Evolutionary conservation across 164 flowering plant genomes (phyloP), one percentile per base, ranked within the genome.

Genomic region (Kalanchoe fedtschenkoi): DNA sequence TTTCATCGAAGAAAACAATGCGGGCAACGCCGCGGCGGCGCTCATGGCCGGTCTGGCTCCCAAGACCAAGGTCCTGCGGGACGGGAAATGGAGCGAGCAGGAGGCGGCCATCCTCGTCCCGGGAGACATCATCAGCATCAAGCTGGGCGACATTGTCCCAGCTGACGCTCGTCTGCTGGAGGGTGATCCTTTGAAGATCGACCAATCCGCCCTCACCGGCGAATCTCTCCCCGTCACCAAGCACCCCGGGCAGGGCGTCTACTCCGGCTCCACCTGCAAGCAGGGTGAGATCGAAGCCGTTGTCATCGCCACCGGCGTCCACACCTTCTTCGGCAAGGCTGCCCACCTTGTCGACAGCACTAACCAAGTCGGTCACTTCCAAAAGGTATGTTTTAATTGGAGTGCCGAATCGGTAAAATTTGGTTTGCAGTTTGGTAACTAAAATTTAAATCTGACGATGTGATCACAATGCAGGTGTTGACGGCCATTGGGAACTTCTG

Each of bases 21-120:
- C 96, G 2, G 95, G 96, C 15, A 89, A 89, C 37, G 96, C 96
- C 34, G 96, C 96, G 0, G 91, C 93, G 0, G 93, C 96, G 65
- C 69, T 89, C 5, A 89, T 89, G 96, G 96, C 96, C 0, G 83
- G 90, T 67, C 87, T 89, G 62, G 95, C 96, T n/a, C 96, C 91
- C 28, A 87, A 89, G 69, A 78, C 91, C 46, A 89, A 86, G 90
- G 96, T 85, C 17, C 67, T 85, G 70, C 81, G 97, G 69, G 85
- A 83, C 66, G 84, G 87, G 1, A 84, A 74, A 55, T 87, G 95
- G 97, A 65, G 69, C 13, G 97, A 90, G 76, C 71, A 84, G 55
- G 97, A 87, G 10, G 95, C 97, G 28, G 69, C 83, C 9, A 85
- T 89, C 37, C 68, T 89, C 34, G 96, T 89, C 13, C 96, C 96